These are phyloP conservation scores for Colletotrichum acutatum DNA, from an alignment of 2,329 filamentous ascomycete genomes.

Conservation along the genomic window DNA sequence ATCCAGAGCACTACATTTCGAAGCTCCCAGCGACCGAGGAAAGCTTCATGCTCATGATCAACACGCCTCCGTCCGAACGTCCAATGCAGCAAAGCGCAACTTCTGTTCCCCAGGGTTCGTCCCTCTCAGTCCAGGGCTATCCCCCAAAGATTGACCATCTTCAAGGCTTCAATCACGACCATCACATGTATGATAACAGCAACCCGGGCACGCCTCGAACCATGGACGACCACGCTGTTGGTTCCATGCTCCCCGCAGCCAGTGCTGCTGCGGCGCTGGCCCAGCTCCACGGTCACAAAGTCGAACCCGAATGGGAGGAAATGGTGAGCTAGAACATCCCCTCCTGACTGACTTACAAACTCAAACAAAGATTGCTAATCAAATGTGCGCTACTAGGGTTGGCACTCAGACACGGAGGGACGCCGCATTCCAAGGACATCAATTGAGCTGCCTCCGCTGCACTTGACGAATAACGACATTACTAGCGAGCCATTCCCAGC, in stretches of 20 bases:
- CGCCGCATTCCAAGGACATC: slow-evolving; percentile 72
- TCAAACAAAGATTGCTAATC: slow-evolving; percentile 25
- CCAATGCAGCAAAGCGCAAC: slow-evolving; percentile 46
- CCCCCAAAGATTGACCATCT: slow-evolving; percentile 38
- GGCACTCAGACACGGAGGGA: slow-evolving; percentile 77
- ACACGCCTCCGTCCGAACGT: slow-evolving; percentile 75
- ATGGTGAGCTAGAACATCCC: slow-evolving; percentile 64
- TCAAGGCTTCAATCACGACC: slow-evolving; percentile 68
- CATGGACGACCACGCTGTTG: slow-evolving; percentile 75
- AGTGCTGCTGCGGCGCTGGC: slow-evolving; percentile 88
- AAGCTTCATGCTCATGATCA: slow-evolving; percentile 97
- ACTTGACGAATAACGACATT: slow-evolving; percentile 66
- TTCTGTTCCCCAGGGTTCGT: slow-evolving; percentile 36
- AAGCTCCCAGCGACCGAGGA: slow-evolving; percentile 98
- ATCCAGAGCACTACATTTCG: slow-evolving; percentile 96
- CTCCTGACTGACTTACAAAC: slow-evolving; percentile 33
- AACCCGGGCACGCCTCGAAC: slow-evolving; percentile 76
- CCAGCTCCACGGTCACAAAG: slow-evolving; percentile 81
- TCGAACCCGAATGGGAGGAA: slow-evolving; percentile 83
- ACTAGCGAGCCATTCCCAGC: slow-evolving; percentile 80
- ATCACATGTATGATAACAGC: slow-evolving; percentile 73
- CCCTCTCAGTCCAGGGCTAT: slow-evolving; percentile 36
- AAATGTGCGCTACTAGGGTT: slow-evolving; percentile 62
- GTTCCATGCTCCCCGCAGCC: slow-evolving; percentile 72
- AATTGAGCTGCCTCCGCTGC: slow-evolving; percentile 79